Conservation (phyloP, 345 rosid genomes). For the Aquilaria yunnanensis region DNA sequence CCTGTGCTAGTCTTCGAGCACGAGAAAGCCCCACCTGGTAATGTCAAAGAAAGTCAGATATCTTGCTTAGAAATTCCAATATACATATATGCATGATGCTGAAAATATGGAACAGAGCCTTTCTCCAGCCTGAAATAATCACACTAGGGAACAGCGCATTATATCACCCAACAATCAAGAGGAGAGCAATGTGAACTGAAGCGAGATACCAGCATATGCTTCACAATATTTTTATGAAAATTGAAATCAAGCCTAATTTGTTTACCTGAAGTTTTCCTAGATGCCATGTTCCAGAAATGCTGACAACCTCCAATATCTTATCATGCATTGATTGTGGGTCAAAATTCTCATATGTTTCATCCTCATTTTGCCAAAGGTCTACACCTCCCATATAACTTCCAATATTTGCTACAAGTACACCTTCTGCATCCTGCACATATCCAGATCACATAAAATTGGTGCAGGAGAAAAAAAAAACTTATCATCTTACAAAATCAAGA, state of each 20-base stretch:
- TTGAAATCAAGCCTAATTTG: too few relatives aligned
- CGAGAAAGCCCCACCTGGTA: conserved; percentile 88
- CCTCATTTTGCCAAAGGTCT: conserved; percentile 89
- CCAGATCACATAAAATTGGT: conserved; percentile 10
- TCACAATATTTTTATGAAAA: too few relatives aligned
- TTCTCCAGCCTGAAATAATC: not conserved
- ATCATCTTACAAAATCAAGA: not conserved
- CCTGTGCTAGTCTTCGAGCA: conserved; percentile 96
- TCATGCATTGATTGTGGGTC: conserved; percentile 91
- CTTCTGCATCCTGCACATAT: conserved; percentile 73
- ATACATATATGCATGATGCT: not conserved
- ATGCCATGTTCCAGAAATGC: conserved; percentile 96
- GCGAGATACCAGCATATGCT: too few relatives aligned
- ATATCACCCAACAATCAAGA: not conserved
- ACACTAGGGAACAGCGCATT: not conserved
- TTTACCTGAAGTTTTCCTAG: conserved; percentile 88
- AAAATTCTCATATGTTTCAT: conserved; percentile 71
- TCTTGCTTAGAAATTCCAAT: not conserved
- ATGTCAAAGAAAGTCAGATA: not conserved
- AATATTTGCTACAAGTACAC: conserved; percentile 84
- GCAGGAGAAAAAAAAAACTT: not conserved
- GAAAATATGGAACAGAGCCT: not conserved
- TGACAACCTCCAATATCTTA: conserved; percentile 76
- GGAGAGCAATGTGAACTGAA: too few relatives aligned
- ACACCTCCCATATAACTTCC: conserved; percentile 99